Evolutionary conservation across 129 eudicot genomes (phyloP).

Genomic region (Pittosporum tobira): DNA sequence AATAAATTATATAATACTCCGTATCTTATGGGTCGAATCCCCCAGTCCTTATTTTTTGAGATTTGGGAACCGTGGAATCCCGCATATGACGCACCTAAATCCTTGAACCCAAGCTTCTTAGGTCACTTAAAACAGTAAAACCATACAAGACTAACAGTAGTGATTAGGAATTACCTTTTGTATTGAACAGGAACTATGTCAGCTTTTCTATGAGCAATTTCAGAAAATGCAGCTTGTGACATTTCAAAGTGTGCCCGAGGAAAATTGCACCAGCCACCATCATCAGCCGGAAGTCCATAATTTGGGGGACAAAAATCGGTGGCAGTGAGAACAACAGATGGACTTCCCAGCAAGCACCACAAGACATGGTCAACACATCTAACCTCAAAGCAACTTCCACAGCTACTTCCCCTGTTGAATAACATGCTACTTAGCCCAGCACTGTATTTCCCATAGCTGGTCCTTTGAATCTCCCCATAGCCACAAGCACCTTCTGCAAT

Average conservation of each 20-base stretch:
- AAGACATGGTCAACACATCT: slow-evolving; percentile 32
- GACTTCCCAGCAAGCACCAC: slow-evolving; percentile 27
- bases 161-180: slow-evolving; percentile 34
- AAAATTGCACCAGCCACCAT: slow-evolving; percentile 44
- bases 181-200: slow-evolving; percentile 31
- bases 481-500: slow-evolving; percentile 36
- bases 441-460: slow-evolving; percentile 22
- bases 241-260: slow-evolving; percentile 29
- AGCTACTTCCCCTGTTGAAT: slow-evolving; percentile 29
- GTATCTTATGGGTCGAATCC: too few relatives aligned
- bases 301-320: slow-evolving; percentile 40
- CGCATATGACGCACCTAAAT: too few relatives aligned
- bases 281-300: slow-evolving; percentile 31
- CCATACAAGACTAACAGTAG: too few relatives aligned
- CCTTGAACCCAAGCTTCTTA: too few relatives aligned
- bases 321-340: slow-evolving; percentile 32
- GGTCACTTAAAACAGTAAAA: too few relatives aligned
- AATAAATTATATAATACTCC: too few relatives aligned
- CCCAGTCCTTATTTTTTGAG: too few relatives aligned
- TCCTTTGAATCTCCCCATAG: slow-evolving; percentile 25
- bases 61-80: too few relatives aligned
- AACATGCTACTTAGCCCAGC: slow-evolving; percentile 26
- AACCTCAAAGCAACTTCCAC: slow-evolving; percentile 26
- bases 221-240: slow-evolving; percentile 22
- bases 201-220: slow-evolving; percentile 19